These are phyloP conservation scores for Aspergillus nidulans DNA, from an alignment of 495 filamentous ascomycete genomes.

Conservation along the genomic window DNA sequence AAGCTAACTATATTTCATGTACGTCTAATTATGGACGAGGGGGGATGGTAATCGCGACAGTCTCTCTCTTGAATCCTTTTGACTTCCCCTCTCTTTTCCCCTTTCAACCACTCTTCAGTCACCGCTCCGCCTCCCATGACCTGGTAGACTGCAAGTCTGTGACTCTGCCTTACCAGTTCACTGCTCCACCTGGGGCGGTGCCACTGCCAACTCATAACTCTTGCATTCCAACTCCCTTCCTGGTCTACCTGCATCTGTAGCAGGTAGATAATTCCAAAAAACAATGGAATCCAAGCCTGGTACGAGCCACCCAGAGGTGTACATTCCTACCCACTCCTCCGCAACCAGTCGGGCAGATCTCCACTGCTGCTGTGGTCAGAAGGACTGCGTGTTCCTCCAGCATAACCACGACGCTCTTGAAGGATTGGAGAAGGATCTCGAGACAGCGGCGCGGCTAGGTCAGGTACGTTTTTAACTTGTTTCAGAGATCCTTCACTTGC, in stretches of 20 bases:
- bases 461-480: constrained; percentile 57
- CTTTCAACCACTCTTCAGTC: not conserved
- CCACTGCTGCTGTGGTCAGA: constrained; percentile 79
- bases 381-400: constrained; percentile 73
- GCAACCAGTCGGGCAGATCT: constrained; percentile 26
- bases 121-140: constrained; percentile 1
- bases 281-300: constrained; percentile 30
- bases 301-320: constrained; percentile 11
- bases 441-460: constrained; percentile 77
- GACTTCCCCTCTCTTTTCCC: constrained; percentile 7
- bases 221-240: constrained; percentile 3
- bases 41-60: not conserved
- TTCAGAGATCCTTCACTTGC: not conserved
- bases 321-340: constrained; percentile 39
- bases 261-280: not conserved
- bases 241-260: not conserved
- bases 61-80: not conserved
- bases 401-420: constrained; percentile 74
- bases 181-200: constrained; percentile 4
- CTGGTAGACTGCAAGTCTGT: not conserved
- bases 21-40: constrained; percentile 1
- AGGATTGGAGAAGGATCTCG: constrained; percentile 80
- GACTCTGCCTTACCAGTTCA: constrained; percentile 1
- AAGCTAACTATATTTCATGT: not conserved
- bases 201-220: constrained; percentile 9